Evolutionary conservation across 306 rosid species (phyloP), one percentile per base, ranked within the genome.

Genomic region (Parietaria judaica): DNA sequence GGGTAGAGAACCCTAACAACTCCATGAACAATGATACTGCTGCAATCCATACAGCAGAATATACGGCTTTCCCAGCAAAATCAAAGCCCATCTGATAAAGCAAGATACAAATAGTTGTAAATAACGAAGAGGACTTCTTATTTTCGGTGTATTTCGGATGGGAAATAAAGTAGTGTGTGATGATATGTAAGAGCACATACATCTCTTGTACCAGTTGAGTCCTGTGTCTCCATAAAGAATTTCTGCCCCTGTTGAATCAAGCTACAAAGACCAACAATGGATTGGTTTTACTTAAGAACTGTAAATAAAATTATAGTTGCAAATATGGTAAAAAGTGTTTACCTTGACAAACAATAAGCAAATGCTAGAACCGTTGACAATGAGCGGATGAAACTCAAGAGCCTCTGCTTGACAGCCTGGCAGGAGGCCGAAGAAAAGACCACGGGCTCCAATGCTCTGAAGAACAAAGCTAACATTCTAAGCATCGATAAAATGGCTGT

Each of bases 11-110:
- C 65, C 99, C 99, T 54, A 94, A 83, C 79, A 94, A 76, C 79
- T 94, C 99, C 97, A 88, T 88, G 79, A 94, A 94, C 78, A 88
- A 77, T 56, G 97, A 86, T 66, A 86, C 81, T 23, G 97, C 99
- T 76, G 97, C 99, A 80, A 94, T 83, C 99, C 99, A 94, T 48
- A 94, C 97, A 39, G 89, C 94, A 63, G 89, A 59, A 79, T 86
- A 88, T 59, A 94, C 71, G 38, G 95, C 95, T 72, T 94, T 94
- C 78, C 97, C 97, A 38, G 95, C 95, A 67, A 94, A 92, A 84
- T 76, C 82, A 73, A 88, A 76, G 72, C 97, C 97, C 99, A 88
- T 73, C 97, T 94, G 77, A 62, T 64, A 76, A 58, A 64, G 31
- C 58, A 71, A 74, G 37, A 67, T 23, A 54, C 62, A 58, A 45